phyloP scores from a whole-genome alignment of 225 moss, liverwort and hornwort genomes.

The Marchantia polymorpha region DNA sequence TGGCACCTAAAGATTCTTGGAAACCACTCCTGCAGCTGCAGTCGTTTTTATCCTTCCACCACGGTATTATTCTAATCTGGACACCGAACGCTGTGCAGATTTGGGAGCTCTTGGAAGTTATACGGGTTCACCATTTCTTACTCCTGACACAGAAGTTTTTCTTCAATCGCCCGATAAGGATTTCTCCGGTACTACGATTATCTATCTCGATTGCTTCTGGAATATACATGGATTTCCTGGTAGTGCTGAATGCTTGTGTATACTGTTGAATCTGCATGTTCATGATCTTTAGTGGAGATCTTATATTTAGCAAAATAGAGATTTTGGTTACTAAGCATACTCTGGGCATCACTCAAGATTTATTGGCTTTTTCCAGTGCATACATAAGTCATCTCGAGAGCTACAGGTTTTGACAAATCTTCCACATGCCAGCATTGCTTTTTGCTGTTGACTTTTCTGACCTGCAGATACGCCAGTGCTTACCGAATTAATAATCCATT shows the following conservation, averaged over 20 bases:
- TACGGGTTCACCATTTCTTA: conserved; percentile 87
- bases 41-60: not conserved
- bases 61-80: not conserved
- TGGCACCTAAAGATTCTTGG: not conserved
- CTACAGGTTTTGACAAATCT: conserved; percentile 15
- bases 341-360: not conserved
- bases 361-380: conserved; percentile 14
- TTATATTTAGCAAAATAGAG: not conserved
- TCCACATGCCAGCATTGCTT: not conserved
- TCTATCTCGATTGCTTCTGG: not conserved
- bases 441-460: not conserved
- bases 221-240: not conserved
- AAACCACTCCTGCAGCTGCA: not conserved
- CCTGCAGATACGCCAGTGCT: not conserved
- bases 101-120: conserved; percentile 91
- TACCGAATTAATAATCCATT: conserved; percentile 3
- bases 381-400: conserved; percentile 8
- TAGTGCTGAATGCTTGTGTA: not conserved
- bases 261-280: not conserved
- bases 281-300: not conserved
- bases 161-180: conserved; percentile 97
- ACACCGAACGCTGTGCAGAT: conserved; percentile 41
- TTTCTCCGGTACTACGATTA: conserved; percentile 52
- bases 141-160: conserved; percentile 70
- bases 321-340: not conserved